Base-by-base conservation (phyloP, 2,329 filamentous ascomycete species). In the Paracorniculantispora psalliotae region DNA sequence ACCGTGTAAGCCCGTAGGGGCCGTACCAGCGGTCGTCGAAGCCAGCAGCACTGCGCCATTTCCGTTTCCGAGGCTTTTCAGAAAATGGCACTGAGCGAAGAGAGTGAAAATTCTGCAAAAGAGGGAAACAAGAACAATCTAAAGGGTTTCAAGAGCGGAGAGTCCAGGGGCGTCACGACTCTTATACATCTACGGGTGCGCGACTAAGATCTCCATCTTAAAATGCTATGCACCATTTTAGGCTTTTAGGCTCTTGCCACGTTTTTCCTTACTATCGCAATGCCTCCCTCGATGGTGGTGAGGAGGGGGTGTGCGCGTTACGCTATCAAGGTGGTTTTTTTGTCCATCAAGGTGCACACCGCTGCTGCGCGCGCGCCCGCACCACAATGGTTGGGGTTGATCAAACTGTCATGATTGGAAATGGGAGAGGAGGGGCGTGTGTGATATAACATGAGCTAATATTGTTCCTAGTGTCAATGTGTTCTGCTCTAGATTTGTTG, bases 261-360 rank as follows among this genome's bases (percentile, higher is more conserved):
- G n/a, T 44, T 43, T 33, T 44, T 7, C 21, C n/a, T 17, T 17
- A 15, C 12, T 44, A 21, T 13, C 21, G 12, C 19, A 19, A 33
- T 54, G 37, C 33, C 37, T 44, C 51, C 33, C 25, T 30, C 5
- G 48, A 23, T 37, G 13, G 17, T 21, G 37, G 12, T 17, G 19
- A 28, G 19, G 51, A 13, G 49, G 39, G 52, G 52, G 41, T 30
- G 52, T 51, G 48, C 28, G 25, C 46, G 46, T 49, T 28, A 8
- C 26, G 46, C 55, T 30, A 57, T 57, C 55, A 57, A 57, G 55
- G 55, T 57, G n/a, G n/a, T n/a, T n/a, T n/a, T 43, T 39, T 30
- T 44, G 47, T 3, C 55, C 55, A 57, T 57, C 55, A 57, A 51
- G 55, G 55, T 57, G 17, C 55, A 21, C 55, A 48, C 19, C 4